These are phyloP conservation scores for Fusarium floridanum DNA, from an alignment of 2,329 filamentous ascomycete genomes.

Conservation along the genomic window DNA sequence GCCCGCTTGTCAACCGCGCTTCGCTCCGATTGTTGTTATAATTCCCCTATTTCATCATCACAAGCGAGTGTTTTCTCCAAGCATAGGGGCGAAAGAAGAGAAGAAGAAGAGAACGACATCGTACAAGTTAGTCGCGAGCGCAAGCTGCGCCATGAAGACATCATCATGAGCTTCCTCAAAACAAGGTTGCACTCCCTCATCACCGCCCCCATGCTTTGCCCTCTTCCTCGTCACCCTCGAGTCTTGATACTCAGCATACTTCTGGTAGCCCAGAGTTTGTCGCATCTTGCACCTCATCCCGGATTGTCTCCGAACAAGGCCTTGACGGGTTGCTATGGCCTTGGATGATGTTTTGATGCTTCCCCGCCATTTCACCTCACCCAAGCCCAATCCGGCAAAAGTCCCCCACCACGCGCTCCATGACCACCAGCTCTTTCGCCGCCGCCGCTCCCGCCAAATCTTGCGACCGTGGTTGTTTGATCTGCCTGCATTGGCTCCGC, in stretches of 20 bases:
- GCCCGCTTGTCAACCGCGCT: constrained; percentile 18
- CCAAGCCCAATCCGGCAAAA: constrained; percentile 48
- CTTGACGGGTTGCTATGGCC: constrained; percentile 37
- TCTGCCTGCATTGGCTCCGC: constrained; percentile 40
- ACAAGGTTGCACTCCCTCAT: constrained; percentile 53
- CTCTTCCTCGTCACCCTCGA: neutral
- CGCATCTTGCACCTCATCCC: neutral
- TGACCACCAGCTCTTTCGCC: constrained; percentile 42
- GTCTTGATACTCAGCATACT: neutral
- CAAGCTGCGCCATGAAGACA: constrained; percentile 53
- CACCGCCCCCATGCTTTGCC: constrained; percentile 13
- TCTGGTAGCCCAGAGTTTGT: constrained; percentile 14
- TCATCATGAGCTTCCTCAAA: constrained; percentile 59
- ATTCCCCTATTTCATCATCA: constrained; percentile 15
- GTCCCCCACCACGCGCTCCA: constrained; percentile 45
- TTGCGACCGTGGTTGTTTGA: constrained; percentile 43
- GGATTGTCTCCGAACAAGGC: constrained; percentile 12
- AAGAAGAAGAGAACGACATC: neutral
- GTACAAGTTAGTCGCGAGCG: constrained; percentile 31
- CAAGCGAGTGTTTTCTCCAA: constrained; percentile 16
- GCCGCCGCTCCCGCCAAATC: constrained; percentile 40
- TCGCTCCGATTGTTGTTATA: constrained; percentile 22
- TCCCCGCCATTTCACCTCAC: constrained; percentile 47
- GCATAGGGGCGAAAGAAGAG: constrained; percentile 17
- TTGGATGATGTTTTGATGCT: constrained; percentile 46